These are phyloP conservation scores for Hyphopichia fennica DNA, from an alignment of 1,139 yeast genomes.

Conservation along the genomic window DNA sequence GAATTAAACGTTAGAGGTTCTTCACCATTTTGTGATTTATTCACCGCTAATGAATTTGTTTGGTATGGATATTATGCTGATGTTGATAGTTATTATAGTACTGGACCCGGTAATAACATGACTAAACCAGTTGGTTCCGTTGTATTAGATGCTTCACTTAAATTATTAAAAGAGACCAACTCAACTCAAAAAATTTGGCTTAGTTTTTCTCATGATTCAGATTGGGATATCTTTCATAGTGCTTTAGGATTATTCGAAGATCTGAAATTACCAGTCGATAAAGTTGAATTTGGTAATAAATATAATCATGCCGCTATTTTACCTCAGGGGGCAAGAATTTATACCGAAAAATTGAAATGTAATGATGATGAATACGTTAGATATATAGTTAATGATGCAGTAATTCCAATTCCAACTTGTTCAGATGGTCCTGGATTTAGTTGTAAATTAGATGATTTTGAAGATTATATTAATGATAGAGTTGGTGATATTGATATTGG, in stretches of 20 bases:
- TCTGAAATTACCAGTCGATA: conserved; percentile 16
- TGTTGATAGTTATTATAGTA: conserved; percentile 43
- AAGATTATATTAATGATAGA: conserved; percentile 26
- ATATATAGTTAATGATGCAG: conserved; percentile 55
- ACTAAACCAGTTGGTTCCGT: conserved; percentile 47
- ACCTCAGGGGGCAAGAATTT: conserved; percentile 58
- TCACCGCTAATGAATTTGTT: conserved; percentile 50
- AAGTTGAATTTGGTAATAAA: conserved; percentile 39
- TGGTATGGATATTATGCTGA: conserved; percentile 45
- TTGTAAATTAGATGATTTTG: conserved; percentile 46
- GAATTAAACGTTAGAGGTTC: conserved; percentile 53
- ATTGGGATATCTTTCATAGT: conserved; percentile 48
- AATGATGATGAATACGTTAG: conserved; percentile 43
- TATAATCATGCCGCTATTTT: conserved; percentile 49
- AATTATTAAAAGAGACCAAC: conserved; percentile 33
- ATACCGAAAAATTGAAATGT: conserved; percentile 49
- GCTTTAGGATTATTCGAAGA: conserved; percentile 51
- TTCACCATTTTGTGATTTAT: conserved; percentile 49
- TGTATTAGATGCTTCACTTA: conserved; percentile 48
- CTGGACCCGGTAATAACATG: conserved; percentile 51
- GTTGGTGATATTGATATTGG: conserved; percentile 26
- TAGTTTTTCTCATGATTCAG: conserved; percentile 62
- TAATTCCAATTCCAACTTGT: conserved; percentile 52
- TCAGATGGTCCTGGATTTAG: conserved; percentile 59
- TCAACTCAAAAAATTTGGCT: conserved; percentile 37